These are phyloP conservation scores for Myriosclerotinia scirpicola DNA, from an alignment of 2,329 filamentous ascomycete species.

Conservation along the genomic window DNA sequence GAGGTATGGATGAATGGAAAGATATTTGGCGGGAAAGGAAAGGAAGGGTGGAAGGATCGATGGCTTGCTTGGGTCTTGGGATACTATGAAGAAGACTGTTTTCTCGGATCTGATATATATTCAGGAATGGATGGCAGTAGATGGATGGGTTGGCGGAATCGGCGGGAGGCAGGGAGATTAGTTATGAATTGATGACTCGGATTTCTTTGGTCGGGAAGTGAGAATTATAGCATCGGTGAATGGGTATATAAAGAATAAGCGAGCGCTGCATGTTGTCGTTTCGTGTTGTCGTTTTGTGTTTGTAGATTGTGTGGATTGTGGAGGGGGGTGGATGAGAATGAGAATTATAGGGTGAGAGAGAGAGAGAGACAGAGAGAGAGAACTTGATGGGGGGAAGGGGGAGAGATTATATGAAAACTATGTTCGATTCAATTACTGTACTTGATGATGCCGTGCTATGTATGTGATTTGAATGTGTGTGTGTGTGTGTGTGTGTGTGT, in stretches of 20 bases:
- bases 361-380: background rate
- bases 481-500: background rate
- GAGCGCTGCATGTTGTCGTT: background rate
- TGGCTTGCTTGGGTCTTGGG: constrained; percentile 8
- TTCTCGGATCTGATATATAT: constrained; percentile 2
- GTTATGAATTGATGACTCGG: constrained; percentile 16
- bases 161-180: background rate
- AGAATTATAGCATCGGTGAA: constrained; percentile 14
- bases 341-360: background rate
- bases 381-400: no score
- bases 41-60: background rate
- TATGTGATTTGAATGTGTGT: background rate
- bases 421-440: background rate
- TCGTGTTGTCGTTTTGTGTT: background rate
- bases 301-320: constrained; percentile 1
- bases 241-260: constrained; percentile 5
- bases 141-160: background rate
- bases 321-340: background rate
- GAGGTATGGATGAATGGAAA: constrained; percentile 13
- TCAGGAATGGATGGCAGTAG: background rate
- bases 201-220: constrained; percentile 11
- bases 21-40: constrained; percentile 7
- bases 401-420: constrained; percentile 13
- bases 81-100: background rate
- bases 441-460: background rate